A percentile compares a stretch with the other conserved stretches of the same genome.
These are phyloP conservation scores for Trichophyton rubrum DNA, from an alignment of 2,329 filamentous ascomycete species.

Conservation along the genomic window DNA sequence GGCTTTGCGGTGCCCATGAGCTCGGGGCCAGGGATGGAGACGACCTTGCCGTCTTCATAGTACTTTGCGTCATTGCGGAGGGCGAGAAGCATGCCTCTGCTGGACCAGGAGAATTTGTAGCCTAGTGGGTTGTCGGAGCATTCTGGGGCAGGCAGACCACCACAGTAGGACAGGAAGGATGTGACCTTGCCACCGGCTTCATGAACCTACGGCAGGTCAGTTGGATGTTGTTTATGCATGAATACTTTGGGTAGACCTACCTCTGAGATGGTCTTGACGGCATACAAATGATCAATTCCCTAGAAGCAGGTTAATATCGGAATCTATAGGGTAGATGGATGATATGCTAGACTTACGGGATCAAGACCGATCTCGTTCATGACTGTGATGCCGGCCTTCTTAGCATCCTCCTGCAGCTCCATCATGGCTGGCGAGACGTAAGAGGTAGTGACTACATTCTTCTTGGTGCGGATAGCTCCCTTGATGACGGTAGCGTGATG, in stretches of 20 bases:
- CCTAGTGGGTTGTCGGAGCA: constrained; percentile 76
- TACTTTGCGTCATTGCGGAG: constrained; percentile 74
- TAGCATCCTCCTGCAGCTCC: constrained; percentile 69
- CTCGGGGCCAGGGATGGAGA: constrained; percentile 51
- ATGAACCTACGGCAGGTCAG: constrained; percentile 55
- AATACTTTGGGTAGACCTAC: constrained; percentile 10
- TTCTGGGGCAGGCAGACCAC: constrained; percentile 58
- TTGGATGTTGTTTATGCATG: neutral
- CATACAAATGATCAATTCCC: constrained; percentile 48
- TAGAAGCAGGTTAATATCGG: constrained; percentile 5
- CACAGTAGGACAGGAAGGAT: constrained; percentile 73
- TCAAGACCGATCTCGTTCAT: constrained; percentile 87
- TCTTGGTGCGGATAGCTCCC: constrained; percentile 83
- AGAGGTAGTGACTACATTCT: constrained; percentile 87
- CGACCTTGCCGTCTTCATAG: constrained; percentile 65
- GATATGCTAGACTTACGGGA: constrained; percentile 17
- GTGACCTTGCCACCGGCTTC: constrained; percentile 71
- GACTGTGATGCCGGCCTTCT: constrained; percentile 87
- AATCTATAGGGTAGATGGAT: too few species aligned
- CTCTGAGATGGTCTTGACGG: constrained; percentile 65
- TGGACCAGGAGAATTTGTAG: constrained; percentile 80
- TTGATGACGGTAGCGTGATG: constrained; percentile 85
- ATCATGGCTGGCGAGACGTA: constrained; percentile 89
- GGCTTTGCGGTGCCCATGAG: constrained; percentile 82
- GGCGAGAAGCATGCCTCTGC: constrained; percentile 75